phyloP scores from a whole-genome alignment of 2,329 filamentous ascomycete genomes.

The Colletotrichum lupini region DNA sequence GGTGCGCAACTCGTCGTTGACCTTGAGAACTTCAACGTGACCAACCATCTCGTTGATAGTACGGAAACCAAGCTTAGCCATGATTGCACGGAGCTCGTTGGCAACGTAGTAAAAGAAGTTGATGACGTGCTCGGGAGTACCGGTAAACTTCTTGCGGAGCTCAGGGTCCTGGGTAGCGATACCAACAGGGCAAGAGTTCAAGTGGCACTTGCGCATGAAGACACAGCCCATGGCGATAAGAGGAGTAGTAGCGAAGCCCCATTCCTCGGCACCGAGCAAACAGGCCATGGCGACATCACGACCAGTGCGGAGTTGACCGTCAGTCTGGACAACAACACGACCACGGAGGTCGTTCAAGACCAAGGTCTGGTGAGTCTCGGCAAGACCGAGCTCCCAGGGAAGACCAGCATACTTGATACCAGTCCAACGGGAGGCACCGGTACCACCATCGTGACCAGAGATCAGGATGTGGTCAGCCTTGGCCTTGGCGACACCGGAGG shows the following conservation, averaged over 20 bases:
- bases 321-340: conserved; percentile 94
- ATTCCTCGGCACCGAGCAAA: conserved; percentile 96
- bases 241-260: conserved; percentile 94
- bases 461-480: conserved; percentile 98
- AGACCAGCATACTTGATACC: conserved; percentile 99
- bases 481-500: conserved; percentile 96
- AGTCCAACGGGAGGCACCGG: conserved; percentile 96
- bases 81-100: conserved; percentile 95
- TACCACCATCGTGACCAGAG: conserved; percentile 96
- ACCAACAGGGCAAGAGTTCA: conserved; percentile 88
- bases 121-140: conserved; percentile 95
- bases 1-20: conserved; percentile 88
- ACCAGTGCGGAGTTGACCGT: conserved; percentile 92
- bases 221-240: conserved; percentile 97
- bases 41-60: conserved; percentile 99
- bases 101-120: conserved; percentile 99
- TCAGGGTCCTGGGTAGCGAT: conserved; percentile 97
- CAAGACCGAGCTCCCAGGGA: conserved; percentile 95
- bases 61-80: conserved; percentile 94
- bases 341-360: conserved; percentile 96
- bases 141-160: conserved; percentile 91
- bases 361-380: conserved; percentile 95
- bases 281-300: conserved; percentile 95
- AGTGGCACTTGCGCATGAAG: conserved; percentile 85
- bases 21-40: conserved; percentile 85